phyloP scores from a whole-genome alignment of 2,329 filamentous ascomycete species.

The Parafenestella ontariensis region DNA sequence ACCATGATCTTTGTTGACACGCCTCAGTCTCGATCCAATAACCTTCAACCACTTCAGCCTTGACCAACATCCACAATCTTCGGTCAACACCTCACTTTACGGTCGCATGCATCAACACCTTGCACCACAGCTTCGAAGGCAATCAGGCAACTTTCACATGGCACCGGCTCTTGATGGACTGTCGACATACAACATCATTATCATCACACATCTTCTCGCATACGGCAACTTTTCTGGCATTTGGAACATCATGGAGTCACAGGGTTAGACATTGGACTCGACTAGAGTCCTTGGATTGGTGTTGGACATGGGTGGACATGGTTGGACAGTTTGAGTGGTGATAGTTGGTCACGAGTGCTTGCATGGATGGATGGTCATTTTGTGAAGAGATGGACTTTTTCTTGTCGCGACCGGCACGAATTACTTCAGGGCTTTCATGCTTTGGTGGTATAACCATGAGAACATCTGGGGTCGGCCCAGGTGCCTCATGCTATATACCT shows the following conservation, averaged over 20 bases:
- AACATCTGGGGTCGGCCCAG: too few relatives aligned
- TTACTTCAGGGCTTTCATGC: too few relatives aligned
- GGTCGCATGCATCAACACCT: not conserved
- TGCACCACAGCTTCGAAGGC: not conserved
- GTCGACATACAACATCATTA: not conserved
- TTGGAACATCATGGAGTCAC: constrained; percentile 8
- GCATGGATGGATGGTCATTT: too few relatives aligned
- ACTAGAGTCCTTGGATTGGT: not conserved
- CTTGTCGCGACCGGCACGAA: too few relatives aligned
- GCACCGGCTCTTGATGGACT: constrained; percentile 3
- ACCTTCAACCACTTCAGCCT: not conserved
- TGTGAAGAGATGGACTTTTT: too few relatives aligned
- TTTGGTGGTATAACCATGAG: too few relatives aligned
- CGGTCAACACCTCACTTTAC: not conserved
- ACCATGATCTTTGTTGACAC: not conserved
- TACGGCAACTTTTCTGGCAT: constrained; percentile 4
- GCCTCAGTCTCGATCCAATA: not conserved
- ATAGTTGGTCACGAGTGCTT: too few relatives aligned
- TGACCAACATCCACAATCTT: not conserved
- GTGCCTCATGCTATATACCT: too few relatives aligned
- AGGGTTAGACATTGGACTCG: not conserved
- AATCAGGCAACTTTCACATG: not conserved
- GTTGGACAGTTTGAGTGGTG: too few relatives aligned
- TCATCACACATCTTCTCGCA: not conserved
- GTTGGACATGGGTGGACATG: not conserved